These are phyloP conservation scores for Clarireedia hainanense DNA, from an alignment of 2,329 filamentous ascomycete species.

Conservation along the genomic window DNA sequence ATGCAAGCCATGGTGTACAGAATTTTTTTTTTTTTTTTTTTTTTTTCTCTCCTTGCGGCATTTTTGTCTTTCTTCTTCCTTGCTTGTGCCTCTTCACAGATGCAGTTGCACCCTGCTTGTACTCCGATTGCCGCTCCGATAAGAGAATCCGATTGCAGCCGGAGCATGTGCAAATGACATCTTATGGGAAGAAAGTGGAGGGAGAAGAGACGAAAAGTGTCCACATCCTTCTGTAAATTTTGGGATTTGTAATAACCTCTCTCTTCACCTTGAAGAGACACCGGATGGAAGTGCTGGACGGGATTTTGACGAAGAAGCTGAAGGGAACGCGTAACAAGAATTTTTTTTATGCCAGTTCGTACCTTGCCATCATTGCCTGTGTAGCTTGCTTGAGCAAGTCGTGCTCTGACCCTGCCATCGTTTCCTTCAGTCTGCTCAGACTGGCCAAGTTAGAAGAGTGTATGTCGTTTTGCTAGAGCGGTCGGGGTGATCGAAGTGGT, in stretches of 20 bases:
- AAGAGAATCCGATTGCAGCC: conserved; percentile 18
- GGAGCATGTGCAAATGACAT: conserved; percentile 10
- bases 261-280: neutral
- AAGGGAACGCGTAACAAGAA: conserved; percentile 9
- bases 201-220: neutral
- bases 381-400: conserved; percentile 31
- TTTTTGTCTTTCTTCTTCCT: neutral
- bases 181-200: conserved; percentile 1
- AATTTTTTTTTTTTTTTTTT: neutral
- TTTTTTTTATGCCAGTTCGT: conserved; percentile 13
- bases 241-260: no score
- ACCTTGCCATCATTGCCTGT: conserved; percentile 31
- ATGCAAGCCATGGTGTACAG: neutral
- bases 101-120: conserved; percentile 1
- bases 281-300: neutral
- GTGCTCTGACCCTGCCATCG: conserved; percentile 26
- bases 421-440: conserved; percentile 3
- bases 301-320: neutral
- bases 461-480: neutral
- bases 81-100: conserved; percentile 3
- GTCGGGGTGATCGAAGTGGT: neutral
- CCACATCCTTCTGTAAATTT: neutral
- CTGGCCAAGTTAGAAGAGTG: neutral
- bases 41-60: neutral
- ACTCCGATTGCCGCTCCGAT: conserved; percentile 24